Conservation (phyloP, 306 rosid genomes). For the Astragalus membranaceus region DNA sequence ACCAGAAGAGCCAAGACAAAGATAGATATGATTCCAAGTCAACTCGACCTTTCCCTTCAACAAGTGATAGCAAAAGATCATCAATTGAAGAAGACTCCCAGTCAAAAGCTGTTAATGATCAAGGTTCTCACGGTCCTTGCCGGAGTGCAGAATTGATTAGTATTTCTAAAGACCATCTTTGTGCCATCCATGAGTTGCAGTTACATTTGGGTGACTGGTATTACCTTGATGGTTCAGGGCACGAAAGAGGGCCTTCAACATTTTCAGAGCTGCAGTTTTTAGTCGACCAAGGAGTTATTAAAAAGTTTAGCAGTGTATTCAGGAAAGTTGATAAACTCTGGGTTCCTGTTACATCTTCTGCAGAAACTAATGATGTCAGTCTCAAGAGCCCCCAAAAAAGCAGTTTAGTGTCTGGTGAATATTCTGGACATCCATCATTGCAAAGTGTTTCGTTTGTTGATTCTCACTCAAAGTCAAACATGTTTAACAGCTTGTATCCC, state of each 20-base stretch:
- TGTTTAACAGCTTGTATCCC: constrained; percentile 58
- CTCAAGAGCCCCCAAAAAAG: constrained; percentile 35
- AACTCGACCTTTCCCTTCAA: constrained; percentile 49
- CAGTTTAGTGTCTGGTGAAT: constrained; percentile 33
- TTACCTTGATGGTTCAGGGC: constrained; percentile 97
- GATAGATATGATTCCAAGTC: constrained; percentile 69
- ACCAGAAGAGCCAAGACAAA: constrained; percentile 53
- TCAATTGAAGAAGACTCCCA: constrained; percentile 64
- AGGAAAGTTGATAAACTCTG: constrained; percentile 80
- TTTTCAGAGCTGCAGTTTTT: constrained; percentile 75
- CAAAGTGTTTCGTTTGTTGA: constrained; percentile 24
- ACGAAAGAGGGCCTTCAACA: constrained; percentile 81
- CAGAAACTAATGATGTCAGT: constrained; percentile 45
- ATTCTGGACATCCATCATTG: constrained; percentile 26
- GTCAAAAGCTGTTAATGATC: constrained; percentile 38
- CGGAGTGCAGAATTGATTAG: constrained; percentile 32
- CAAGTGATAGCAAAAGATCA: constrained; percentile 73
- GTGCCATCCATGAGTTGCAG: constrained; percentile 60
- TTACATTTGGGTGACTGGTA: constrained; percentile 90
- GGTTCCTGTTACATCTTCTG: constrained; percentile 76
- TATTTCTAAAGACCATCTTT: constrained; percentile 56
- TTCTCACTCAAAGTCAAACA: constrained; percentile 11
- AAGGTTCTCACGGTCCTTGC: constrained; percentile 33
- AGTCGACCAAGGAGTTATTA: constrained; percentile 68
- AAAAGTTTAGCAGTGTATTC: constrained; percentile 66